These are phyloP conservation scores for Podaxis sp. DNA, from an alignment of 768 basidiomycete species.

Conservation along the genomic window DNA sequence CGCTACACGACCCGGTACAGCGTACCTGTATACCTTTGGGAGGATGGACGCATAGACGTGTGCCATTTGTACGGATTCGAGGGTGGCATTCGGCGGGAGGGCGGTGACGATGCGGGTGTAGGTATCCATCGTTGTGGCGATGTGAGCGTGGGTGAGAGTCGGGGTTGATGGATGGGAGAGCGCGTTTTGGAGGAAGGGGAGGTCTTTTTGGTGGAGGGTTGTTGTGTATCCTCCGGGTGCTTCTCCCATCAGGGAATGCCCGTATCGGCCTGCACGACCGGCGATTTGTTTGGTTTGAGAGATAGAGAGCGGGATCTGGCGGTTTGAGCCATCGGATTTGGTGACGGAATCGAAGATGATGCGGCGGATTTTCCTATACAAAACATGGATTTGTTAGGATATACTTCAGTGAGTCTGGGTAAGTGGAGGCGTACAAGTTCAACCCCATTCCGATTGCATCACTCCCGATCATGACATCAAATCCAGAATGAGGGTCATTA, in stretches of 20 bases:
- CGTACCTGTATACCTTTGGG: conserved; percentile 43
- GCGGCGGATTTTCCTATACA: conserved; percentile 21
- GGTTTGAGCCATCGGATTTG: not conserved
- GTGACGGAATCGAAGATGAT: conserved; percentile 24
- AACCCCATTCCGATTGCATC: conserved; percentile 98
- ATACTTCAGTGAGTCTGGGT: conserved; percentile 1
- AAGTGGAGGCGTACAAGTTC: conserved; percentile 63
- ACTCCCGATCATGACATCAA: conserved; percentile 88
- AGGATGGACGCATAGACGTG: conserved; percentile 46
- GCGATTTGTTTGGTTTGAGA: conserved; percentile 22
- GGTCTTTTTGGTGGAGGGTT: conserved; percentile 10
- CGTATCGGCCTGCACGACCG: conserved; percentile 19
- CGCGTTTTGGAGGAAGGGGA: conserved; percentile 46
- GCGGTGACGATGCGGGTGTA: conserved; percentile 27
- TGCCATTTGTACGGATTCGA: conserved; percentile 47
- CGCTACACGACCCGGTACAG: conserved; percentile 16
- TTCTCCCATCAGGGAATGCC: conserved; percentile 10
- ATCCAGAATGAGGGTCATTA: conserved; percentile 81
- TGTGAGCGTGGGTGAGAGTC: conserved; percentile 47
- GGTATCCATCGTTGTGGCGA: conserved; percentile 29
- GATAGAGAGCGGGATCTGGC: conserved; percentile 12
- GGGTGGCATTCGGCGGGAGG: conserved; percentile 43
- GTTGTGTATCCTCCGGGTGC: conserved; percentile 17
- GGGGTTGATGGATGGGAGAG: conserved; percentile 51
- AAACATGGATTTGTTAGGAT: conserved; percentile 52